Evolutionary conservation across 2,329 filamentous ascomycete genomes (phyloP).

Genomic region (Plectosphaerella cucumerina): DNA sequence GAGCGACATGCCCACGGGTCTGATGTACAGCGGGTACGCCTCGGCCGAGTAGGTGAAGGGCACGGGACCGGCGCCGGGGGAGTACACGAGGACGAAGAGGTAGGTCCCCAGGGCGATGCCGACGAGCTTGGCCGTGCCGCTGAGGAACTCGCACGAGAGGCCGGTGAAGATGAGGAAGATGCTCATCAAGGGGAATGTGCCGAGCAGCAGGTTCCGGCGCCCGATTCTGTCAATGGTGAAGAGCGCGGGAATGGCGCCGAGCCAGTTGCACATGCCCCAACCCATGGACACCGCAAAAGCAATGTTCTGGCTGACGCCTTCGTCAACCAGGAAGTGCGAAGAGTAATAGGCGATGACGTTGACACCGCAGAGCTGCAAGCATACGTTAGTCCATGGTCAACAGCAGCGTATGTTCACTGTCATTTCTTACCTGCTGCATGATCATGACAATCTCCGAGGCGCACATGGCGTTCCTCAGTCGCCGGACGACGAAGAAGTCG

Average conservation of each 20-base stretch:
- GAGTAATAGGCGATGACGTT: conserved; percentile 48
- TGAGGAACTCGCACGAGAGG: conserved; percentile 41
- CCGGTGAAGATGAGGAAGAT: conserved; percentile 43
- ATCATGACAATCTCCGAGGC: conserved; percentile 64
- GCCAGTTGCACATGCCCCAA: conserved; percentile 61
- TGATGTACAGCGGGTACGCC: conserved; percentile 60
- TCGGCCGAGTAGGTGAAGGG: conserved; percentile 66
- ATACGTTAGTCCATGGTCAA: neutral
- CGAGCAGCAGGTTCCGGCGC: conserved; percentile 57
- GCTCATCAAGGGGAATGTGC: conserved; percentile 62
- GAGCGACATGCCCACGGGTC: conserved; percentile 58
- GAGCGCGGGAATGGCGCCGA: conserved; percentile 59
- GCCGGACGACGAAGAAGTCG: conserved; percentile 56
- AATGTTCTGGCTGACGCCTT: conserved; percentile 36
- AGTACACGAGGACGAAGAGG: conserved; percentile 46
- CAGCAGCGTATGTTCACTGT: neutral
- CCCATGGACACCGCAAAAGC: conserved; percentile 59
- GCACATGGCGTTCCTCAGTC: conserved; percentile 57
- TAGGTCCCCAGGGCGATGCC: conserved; percentile 46
- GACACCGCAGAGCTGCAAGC: conserved; percentile 3
- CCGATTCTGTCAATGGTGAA: conserved; percentile 68
- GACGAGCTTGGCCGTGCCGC: conserved; percentile 28
- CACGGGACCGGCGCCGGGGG: conserved; percentile 57
- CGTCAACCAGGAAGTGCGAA: conserved; percentile 27
- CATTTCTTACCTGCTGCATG: conserved; percentile 49